These are phyloP conservation scores for Aspergillus udagawae DNA, from an alignment of 2,329 filamentous ascomycete genomes.

Conservation along the genomic window DNA sequence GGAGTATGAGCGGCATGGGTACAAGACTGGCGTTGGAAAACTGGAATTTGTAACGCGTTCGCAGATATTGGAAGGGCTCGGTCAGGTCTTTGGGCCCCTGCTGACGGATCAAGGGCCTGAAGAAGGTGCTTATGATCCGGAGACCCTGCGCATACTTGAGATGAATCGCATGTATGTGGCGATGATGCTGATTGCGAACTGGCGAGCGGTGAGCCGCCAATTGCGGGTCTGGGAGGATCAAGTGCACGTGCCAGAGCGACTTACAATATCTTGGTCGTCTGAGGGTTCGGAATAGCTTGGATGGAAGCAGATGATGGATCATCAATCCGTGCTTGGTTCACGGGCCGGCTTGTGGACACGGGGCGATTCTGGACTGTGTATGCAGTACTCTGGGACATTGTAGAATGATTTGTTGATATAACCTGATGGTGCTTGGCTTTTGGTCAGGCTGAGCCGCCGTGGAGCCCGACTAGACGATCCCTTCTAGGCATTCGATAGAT, in stretches of 20 bases:
- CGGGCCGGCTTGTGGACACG: neutral
- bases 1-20: slow-evolving; percentile 14
- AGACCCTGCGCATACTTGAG: slow-evolving; percentile 17
- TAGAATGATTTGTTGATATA: neutral
- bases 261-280: neutral
- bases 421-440: neutral
- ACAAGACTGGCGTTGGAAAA: slow-evolving; percentile 14
- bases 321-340: neutral
- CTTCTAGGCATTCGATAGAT: neutral
- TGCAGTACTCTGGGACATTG: neutral
- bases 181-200: slow-evolving; percentile 32
- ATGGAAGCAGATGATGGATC: neutral
- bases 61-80: slow-evolving; percentile 26
- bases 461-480: neutral
- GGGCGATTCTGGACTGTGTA: no score
- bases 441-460: neutral
- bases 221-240: slow-evolving; percentile 26
- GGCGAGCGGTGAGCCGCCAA: slow-evolving; percentile 33
- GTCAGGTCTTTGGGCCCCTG: slow-evolving; percentile 30
- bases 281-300: neutral
- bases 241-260: neutral
- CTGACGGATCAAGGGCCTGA: slow-evolving; percentile 19
- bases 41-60: slow-evolving; percentile 18
- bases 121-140: slow-evolving; percentile 1
- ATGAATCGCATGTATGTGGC: slow-evolving; percentile 27